Evolutionary conservation across 2,329 filamentous ascomycete species (phyloP), one percentile per base, ranked within the genome.

Genomic region (Fusarium begoniae): DNA sequence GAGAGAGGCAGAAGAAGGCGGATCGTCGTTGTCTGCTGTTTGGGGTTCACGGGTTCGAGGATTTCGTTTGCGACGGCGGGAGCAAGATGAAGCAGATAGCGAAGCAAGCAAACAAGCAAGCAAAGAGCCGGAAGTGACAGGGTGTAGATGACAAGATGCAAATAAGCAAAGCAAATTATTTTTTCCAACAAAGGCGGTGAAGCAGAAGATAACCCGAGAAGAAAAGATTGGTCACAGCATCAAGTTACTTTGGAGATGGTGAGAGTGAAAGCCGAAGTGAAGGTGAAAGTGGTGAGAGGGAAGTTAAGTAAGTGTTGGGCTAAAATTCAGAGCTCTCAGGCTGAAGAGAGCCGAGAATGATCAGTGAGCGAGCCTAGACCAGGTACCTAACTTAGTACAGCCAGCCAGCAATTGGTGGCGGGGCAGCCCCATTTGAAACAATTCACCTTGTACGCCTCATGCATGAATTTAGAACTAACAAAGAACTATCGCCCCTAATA

Each of bases 301-400:
- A 69, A 63, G 55, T 44, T 62, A 69, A 70, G 68, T 73, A 69
- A 73, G 68, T 73, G 72, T 74, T 74, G 72, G 72, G 72, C 72
- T 75, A 74, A 74, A 74, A 74, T 69, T 75, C 64, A 70, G 55
- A 75, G 72, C 72, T 72, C 72, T 70, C 59, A 70, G 72, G 64
- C 70, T 73, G 68, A 75, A 73, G 54, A 54, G 67, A 69, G 48
- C 72, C 68, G 57, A 74, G 59, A 74, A 54, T 62, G 66, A 59
- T 38, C 30, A 62, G 51, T 45, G 43, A 74, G 71, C 56, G 70
- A 66, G 48, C 70, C 65, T 66, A 62, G 56, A 63, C 64, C 64
- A 48, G 41, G 22, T 37, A 59, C 17, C 24, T 11, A 51, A n/a
- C 20, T 14, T 22, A 41, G 35, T 53, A 53, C 24, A 55, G 20